Conservation (phyloP, 192 early-diverging fungal species). For the Rhizophagus prolifer region DNA sequence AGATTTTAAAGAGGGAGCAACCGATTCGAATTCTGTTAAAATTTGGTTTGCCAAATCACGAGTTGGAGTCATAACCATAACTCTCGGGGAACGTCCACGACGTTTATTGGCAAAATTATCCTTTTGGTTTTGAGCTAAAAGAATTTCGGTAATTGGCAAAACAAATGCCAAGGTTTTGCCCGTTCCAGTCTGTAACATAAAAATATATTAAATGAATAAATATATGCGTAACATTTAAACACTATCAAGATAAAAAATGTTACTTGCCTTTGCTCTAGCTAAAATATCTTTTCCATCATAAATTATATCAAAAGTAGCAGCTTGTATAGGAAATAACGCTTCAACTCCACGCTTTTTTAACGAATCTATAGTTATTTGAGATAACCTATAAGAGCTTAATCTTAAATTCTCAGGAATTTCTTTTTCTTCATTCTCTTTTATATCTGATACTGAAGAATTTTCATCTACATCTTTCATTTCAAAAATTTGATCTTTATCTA, state of each 20-base stretch:
- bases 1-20: conserved; percentile 62
- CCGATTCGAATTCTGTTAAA: conserved; percentile 71
- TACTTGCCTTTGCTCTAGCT: conserved; percentile 53
- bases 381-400: conserved; percentile 62
- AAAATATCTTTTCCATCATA: conserved; percentile 75
- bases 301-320: conserved; percentile 74
- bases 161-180: conserved; percentile 81
- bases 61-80: conserved; percentile 71
- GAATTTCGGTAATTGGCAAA: conserved; percentile 73
- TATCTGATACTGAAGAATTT: background rate
- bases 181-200: conserved; percentile 59
- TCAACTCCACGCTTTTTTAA: conserved; percentile 75
- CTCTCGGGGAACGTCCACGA: conserved; percentile 52
- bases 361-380: conserved; percentile 64
- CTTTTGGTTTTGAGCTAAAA: conserved; percentile 41
- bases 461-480: too few species aligned
- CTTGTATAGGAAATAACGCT: conserved; percentile 93
- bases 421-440: conserved; percentile 33
- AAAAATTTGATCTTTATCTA: background rate
- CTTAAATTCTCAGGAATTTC: conserved; percentile 58
- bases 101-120: conserved; percentile 16
- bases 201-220: conserved; percentile 10
- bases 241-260: background rate
- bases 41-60: conserved; percentile 90
- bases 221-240: background rate